These are phyloP conservation scores for Apiospora kogelbergensis DNA, from an alignment of 2,329 filamentous ascomycete genomes.

Conservation along the genomic window DNA sequence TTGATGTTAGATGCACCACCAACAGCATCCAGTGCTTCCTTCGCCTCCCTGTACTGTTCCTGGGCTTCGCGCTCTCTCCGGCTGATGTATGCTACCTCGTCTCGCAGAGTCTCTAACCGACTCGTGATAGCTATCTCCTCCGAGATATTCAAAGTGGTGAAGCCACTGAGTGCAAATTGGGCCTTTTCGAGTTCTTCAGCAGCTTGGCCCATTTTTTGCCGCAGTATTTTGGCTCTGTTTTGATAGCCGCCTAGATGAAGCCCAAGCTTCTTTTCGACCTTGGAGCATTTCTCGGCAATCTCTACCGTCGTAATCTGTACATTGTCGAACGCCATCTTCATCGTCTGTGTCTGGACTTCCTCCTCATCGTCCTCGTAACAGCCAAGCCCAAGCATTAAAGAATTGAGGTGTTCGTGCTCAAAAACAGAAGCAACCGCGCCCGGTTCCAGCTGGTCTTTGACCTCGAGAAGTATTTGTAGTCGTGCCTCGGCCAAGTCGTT, in stretches of 20 bases:
- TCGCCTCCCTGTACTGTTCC: conserved; percentile 74
- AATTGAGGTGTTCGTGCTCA: conserved; percentile 51
- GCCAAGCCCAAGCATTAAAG: conserved; percentile 74
- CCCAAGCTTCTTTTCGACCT: conserved; percentile 89
- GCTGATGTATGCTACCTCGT: conserved; percentile 81
- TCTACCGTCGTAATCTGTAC: conserved; percentile 72
- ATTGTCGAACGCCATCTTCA: conserved; percentile 74
- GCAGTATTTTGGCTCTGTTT: conserved; percentile 77
- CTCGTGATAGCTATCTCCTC: conserved; percentile 76
- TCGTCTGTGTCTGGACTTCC: conserved; percentile 61
- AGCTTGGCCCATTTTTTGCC: conserved; percentile 76
- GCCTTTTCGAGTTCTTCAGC: conserved; percentile 74
- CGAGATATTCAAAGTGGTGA: conserved; percentile 72
- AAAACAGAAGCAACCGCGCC: conserved; percentile 55
- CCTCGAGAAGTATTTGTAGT: conserved; percentile 73
- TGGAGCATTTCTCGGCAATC: conserved; percentile 78
- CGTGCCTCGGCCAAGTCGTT: conserved; percentile 71
- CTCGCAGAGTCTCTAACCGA: conserved; percentile 71
- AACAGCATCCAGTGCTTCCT: conserved; percentile 73
- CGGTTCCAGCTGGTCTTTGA: conserved; percentile 46
- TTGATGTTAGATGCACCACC: conserved; percentile 31
- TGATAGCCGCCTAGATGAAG: conserved; percentile 89
- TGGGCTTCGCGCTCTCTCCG: conserved; percentile 87
- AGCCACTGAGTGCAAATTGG: conserved; percentile 68
- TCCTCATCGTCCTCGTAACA: conserved; percentile 78